Evolutionary conservation across 345 rosid genomes (phyloP), one percentile per base, ranked within the genome.

Genomic region (Barbarea vulgaris): DNA sequence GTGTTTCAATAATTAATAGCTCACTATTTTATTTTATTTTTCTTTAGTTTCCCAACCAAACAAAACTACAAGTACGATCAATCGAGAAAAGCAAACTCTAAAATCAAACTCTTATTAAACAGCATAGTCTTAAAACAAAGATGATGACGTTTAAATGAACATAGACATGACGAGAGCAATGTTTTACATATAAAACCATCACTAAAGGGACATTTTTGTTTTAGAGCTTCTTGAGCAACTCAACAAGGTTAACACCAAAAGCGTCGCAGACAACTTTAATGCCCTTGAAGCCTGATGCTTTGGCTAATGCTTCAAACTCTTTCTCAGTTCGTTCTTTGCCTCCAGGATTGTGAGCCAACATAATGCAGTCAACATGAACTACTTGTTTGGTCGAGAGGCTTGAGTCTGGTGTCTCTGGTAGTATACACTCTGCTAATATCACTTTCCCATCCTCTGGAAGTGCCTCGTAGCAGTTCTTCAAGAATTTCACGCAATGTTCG

Each of bases 261-360:
- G 93, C 97, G 17, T 42, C 59, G 60, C 97, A 87, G 14, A 51
- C 70, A 0, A 94, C 92, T 28, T 60, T 74, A 81, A 94, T 87
- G 3, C 92, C 93, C 31, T 84, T 79, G 51, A 94, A 94, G 7
- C 98, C 98, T 7, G 96, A 85, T 55, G 61, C 88, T 75, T 81
- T 83, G 2, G 96, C 97, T 55, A 94, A 78, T 14, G 87, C 86
- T 82, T 83, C 88, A 24, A 94, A 94, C 52, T 94, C 97, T 81
- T 83, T 85, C 67, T 78, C 76, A 1, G 97, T 94, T 69, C 98
- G 85, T 81, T 94, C 98, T 84, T 94, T 91, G 34, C 96, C 98
- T 7, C 98, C 98, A 0, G 97, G 98, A 80, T 89, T 91, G 62
- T 88, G 97, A 58, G 98, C 95, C 91, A 94, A 73, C 98, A 94